Conservation (phyloP, 192 early-diverging fungal species). For the Allomyces macrogynus region DNA sequence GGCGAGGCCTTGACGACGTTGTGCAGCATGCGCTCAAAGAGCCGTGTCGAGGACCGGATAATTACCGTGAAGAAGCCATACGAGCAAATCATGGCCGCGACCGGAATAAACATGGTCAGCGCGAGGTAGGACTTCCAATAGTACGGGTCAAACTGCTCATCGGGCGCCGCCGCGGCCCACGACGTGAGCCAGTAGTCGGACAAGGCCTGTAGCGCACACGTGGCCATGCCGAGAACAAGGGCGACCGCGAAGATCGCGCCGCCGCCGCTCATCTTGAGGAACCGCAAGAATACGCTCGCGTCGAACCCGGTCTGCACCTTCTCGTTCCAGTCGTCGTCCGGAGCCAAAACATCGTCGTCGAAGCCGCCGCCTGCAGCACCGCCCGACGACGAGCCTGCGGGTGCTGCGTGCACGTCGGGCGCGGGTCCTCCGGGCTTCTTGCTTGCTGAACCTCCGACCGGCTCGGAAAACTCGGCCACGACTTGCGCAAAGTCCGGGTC, state of each 20-base stretch:
- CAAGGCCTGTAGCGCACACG: neutral
- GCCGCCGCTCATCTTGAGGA: neutral
- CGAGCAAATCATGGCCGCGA: too few relatives aligned
- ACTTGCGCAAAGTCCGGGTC: neutral
- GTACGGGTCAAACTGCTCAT: neutral
- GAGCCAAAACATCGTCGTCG: neutral
- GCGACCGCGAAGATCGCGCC: neutral
- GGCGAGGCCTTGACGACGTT: slow-evolving; percentile 23
- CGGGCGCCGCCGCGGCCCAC: neutral
- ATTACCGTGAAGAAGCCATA: too few relatives aligned
- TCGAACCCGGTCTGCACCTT: neutral
- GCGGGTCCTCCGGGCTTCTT: neutral
- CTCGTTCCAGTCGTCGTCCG: neutral
- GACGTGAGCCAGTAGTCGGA: neutral
- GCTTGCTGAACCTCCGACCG: too few relatives aligned
- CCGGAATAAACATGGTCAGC: too few relatives aligned
- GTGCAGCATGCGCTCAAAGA: neutral
- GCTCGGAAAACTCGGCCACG: neutral
- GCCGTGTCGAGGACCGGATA: neutral
- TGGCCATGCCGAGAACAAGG: neutral
- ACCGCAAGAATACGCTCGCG: neutral
- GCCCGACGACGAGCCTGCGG: neutral
- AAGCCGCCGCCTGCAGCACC: neutral
- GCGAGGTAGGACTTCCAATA: too few relatives aligned
- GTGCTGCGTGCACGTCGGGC: neutral